Evolutionary conservation across 768 basidiomycete genomes (phyloP).

Genomic region (Astraeus odoratus): DNA sequence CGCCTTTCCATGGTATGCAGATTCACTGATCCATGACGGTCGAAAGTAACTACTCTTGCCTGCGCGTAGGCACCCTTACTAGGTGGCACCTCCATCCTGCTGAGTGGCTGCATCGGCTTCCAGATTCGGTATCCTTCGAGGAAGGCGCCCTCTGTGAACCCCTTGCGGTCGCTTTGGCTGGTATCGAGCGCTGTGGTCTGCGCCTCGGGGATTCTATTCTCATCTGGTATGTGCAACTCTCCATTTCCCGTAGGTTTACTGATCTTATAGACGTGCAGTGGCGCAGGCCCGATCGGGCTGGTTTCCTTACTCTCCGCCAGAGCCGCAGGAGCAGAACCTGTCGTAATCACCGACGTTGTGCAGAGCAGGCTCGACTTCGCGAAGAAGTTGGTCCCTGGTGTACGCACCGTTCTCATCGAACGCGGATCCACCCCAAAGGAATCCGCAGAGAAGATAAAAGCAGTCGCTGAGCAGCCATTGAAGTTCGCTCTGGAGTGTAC

Average conservation of each 20-base stretch:
- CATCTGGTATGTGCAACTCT: conserved; percentile 40
- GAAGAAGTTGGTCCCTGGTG: conserved; percentile 51
- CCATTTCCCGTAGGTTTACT: conserved; percentile 9
- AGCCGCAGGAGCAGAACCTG: conserved; percentile 64
- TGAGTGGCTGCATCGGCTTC: conserved; percentile 61
- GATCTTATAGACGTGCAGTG: conserved; percentile 29
- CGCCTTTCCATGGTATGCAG: conserved; percentile 53
- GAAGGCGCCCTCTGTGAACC: conserved; percentile 67
- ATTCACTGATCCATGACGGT: neutral
- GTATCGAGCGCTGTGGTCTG: conserved; percentile 57
- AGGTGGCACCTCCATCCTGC: conserved; percentile 64
- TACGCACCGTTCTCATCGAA: conserved; percentile 49
- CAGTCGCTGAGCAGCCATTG: conserved; percentile 41
- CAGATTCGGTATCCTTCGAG: conserved; percentile 54
- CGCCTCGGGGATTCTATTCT: conserved; percentile 59
- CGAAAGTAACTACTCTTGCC: neutral
- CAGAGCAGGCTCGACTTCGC: conserved; percentile 62
- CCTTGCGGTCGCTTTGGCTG: conserved; percentile 59
- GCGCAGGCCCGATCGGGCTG: conserved; percentile 63
- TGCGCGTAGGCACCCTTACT: conserved; percentile 46
- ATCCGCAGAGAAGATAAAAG: conserved; percentile 46
- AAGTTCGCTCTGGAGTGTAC: conserved; percentile 58
- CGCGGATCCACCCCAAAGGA: conserved; percentile 40
- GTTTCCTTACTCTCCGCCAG: conserved; percentile 55
- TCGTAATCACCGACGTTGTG: conserved; percentile 63